Percentiles rank a stretch among this genome's conserved stretches.
Evolutionary conservation across 345 rosid species (phyloP).

Genomic region (Balakata baccata): DNA sequence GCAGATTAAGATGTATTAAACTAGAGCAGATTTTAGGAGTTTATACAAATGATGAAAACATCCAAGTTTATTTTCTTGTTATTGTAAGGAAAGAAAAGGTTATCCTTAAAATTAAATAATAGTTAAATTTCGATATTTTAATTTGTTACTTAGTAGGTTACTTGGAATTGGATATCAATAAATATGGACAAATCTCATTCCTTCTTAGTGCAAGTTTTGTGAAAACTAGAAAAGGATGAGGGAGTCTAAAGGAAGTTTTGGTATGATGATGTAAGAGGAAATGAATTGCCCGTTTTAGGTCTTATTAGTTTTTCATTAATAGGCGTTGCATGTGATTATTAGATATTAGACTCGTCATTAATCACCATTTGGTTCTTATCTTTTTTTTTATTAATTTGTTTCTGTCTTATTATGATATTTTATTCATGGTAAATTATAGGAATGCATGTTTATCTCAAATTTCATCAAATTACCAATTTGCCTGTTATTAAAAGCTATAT

Average conservation of each 20-base stretch:
- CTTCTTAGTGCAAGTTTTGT: neutral
- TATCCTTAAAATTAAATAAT: neutral
- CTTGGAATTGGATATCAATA: neutral
- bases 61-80: neutral
- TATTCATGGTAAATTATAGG: too few relatives aligned
- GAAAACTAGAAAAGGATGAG: neutral
- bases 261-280: neutral
- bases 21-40: neutral
- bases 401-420: too few relatives aligned
- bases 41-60: neutral
- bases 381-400: too few relatives aligned
- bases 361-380: too few relatives aligned
- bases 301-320: too few relatives aligned
- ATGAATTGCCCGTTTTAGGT: too few relatives aligned
- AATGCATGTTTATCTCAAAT: too few relatives aligned
- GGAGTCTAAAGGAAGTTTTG: neutral
- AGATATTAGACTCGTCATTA: too few relatives aligned
- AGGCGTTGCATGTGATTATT: too few relatives aligned
- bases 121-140: neutral
- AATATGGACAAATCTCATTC: neutral
- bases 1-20: neutral
- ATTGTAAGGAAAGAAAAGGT: neutral
- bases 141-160: neutral
- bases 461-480: too few relatives aligned
- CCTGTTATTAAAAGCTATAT: too few relatives aligned